Percentiles rank a stretch among this genome's conserved stretches.
Conservation (phyloP, 164 flowering plant genomes). For the Kingdonia uniflora region DNA sequence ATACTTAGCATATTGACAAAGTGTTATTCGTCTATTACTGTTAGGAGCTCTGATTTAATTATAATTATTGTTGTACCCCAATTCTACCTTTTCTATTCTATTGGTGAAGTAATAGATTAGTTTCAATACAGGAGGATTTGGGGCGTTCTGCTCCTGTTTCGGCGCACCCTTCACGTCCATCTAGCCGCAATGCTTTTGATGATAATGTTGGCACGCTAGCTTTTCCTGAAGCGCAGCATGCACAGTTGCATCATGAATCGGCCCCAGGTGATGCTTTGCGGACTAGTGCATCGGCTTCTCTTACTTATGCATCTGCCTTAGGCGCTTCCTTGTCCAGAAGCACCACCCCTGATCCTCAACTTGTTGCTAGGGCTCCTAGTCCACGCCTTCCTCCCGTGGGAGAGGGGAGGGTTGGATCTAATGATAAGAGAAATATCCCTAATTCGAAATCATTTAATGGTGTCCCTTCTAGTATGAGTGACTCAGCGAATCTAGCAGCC, state of each 20-base stretch:
- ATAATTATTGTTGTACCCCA: no score
- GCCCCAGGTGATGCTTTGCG: constrained; percentile 27
- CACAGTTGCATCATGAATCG: constrained; percentile 41
- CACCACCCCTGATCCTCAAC: constrained; percentile 73
- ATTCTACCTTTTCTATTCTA: constrained; percentile 42
- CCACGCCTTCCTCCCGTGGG: constrained; percentile 72
- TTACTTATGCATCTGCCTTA: constrained; percentile 59
- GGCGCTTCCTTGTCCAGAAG: constrained; percentile 75
- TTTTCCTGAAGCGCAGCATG: constrained; percentile 43
- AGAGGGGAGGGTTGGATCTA: constrained; percentile 18
- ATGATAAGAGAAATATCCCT: constrained; percentile 38
- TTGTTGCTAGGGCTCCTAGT: constrained; percentile 57
- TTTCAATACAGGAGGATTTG: constrained; percentile 56
- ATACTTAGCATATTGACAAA: no score
- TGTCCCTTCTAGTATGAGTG: constrained; percentile 30
- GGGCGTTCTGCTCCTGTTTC: constrained; percentile 30
- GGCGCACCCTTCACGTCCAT: constrained; percentile 63
- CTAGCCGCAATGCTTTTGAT: constrained; percentile 64
- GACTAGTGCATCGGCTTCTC: constrained; percentile 35
- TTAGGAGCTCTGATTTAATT: no score
- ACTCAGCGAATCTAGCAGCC: constrained; percentile 43
- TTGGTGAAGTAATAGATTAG: background rate
- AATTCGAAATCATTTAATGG: constrained; percentile 32
- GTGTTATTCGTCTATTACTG: no score
- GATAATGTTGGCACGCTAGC: constrained; percentile 26